A percentile compares a stretch with the other conserved stretches of the same genome.
These are phyloP conservation scores for Giardia duodenalis DNA, from an alignment of 208 protist genomes.

Conservation along the genomic window DNA sequence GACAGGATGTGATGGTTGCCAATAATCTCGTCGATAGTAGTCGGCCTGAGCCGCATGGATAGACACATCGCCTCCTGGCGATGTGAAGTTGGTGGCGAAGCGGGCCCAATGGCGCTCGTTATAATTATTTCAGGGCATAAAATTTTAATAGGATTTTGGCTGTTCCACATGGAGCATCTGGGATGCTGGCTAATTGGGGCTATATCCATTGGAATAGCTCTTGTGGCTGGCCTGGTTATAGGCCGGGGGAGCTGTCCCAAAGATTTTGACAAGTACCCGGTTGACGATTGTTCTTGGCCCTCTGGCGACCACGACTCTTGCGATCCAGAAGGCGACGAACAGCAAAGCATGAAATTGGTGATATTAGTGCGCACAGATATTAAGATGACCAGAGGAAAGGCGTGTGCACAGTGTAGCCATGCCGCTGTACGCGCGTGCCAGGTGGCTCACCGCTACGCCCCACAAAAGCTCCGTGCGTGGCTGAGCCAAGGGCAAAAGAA, in stretches of 20 bases:
- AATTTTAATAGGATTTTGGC: too few relatives aligned
- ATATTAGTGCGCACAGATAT: neutral
- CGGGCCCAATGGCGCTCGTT: too few relatives aligned
- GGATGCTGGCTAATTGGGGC: too few relatives aligned
- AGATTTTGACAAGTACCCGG: neutral
- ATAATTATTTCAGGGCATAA: too few relatives aligned
- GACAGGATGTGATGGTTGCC: too few relatives aligned
- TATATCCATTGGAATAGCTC: too few relatives aligned
- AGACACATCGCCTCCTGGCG: too few relatives aligned
- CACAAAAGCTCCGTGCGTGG: neutral
- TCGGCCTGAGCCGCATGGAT: too few relatives aligned
- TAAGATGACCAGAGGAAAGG: neutral
- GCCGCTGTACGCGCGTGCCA: neutral
- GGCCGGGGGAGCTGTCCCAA: neutral
- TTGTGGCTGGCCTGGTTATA: neutral
- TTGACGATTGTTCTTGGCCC: neutral
- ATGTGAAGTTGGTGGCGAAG: too few relatives aligned
- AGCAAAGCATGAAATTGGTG: neutral
- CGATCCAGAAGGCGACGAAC: neutral
- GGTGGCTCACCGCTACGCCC: neutral
- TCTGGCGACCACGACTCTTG: too few relatives aligned
- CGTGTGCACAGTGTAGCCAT: neutral
- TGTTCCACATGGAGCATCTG: too few relatives aligned
- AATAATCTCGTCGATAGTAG: too few relatives aligned
- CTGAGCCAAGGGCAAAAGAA: neutral